Percentiles rank a stretch among this genome's conserved stretches.
Evolutionary conservation across 1,284 basidiomycete species (phyloP).

Genomic region (Trametes pubescens): DNA sequence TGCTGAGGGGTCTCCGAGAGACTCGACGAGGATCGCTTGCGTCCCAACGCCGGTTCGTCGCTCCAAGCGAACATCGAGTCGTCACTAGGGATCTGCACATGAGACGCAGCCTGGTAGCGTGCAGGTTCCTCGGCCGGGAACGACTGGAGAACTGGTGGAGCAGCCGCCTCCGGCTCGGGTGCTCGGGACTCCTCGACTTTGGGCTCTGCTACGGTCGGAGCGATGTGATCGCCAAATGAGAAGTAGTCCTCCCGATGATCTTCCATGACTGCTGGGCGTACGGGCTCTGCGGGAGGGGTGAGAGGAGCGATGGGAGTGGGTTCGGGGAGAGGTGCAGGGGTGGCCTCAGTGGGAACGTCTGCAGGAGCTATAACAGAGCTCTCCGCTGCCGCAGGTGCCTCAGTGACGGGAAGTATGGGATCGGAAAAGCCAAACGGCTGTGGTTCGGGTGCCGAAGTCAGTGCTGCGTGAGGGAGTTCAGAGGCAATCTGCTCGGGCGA

Average conservation of each 20-base stretch:
- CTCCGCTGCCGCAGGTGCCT: slow-evolving; percentile 19
- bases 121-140: slow-evolving; percentile 12
- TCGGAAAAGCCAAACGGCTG: slow-evolving; percentile 30
- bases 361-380: slow-evolving; percentile 22
- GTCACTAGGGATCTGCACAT: slow-evolving; percentile 27
- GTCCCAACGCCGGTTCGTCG: slow-evolving; percentile 29
- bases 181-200: slow-evolving; percentile 4
- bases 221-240: slow-evolving; percentile 34
- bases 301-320: slow-evolving; percentile 10
- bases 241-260: slow-evolving; percentile 36
- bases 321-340: slow-evolving; percentile 3
- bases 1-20: slow-evolving; percentile 22
- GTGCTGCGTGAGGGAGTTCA: slow-evolving; percentile 14
- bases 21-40: slow-evolving; percentile 28
- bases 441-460: slow-evolving; percentile 10
- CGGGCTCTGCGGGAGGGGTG: slow-evolving; percentile 16
- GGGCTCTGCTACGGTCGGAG: slow-evolving; percentile 5
- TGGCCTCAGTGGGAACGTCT: slow-evolving; percentile 15
- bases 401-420: slow-evolving; percentile 18
- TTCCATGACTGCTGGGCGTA: slow-evolving; percentile 16
- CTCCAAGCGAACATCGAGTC: slow-evolving; percentile 34
- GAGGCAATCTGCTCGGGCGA: slow-evolving; percentile 29
- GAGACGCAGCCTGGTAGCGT: slow-evolving; percentile 11
- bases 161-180: slow-evolving; percentile 5
- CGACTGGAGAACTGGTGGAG: slow-evolving; percentile 13